These are phyloP conservation scores for Globisporangium lucens DNA, from an alignment of 352 stramenopile genomes.

Conservation along the genomic window DNA sequence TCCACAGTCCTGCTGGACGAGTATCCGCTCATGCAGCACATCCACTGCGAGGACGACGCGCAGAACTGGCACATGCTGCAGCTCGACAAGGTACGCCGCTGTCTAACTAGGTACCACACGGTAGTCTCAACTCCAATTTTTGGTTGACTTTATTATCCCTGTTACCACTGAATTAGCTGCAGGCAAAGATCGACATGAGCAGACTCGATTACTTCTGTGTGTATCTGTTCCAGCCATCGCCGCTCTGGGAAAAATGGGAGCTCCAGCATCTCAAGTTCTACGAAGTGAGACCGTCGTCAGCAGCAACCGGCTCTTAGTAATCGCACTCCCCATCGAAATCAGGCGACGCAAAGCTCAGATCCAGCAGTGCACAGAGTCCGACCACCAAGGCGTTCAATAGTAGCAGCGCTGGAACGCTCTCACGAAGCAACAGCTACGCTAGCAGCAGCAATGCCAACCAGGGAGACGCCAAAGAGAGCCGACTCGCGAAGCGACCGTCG, in stretches of 20 bases:
- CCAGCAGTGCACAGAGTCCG: background rate
- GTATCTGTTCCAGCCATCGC: slow-evolving; percentile 57
- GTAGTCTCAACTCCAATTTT: background rate
- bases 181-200: slow-evolving; percentile 24
- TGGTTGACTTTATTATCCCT: too few relatives aligned
- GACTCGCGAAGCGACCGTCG: slow-evolving; percentile 4
- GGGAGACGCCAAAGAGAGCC: background rate
- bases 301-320: background rate
- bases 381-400: background rate
- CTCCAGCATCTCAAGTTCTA: slow-evolving; percentile 52
- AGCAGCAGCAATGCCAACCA: background rate
- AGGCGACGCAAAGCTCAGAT: background rate
- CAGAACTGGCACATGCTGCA: slow-evolving; percentile 67
- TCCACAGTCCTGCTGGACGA: slow-evolving; percentile 35
- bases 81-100: slow-evolving; percentile 37
- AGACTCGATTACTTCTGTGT: slow-evolving; percentile 43
- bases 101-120: background rate
- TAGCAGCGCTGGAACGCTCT: background rate
- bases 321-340: background rate
- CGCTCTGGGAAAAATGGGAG: slow-evolving; percentile 57
- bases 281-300: slow-evolving; percentile 2
- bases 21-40: slow-evolving; percentile 51
- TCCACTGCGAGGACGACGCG: slow-evolving; percentile 63
- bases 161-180: background rate
- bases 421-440: background rate